These are phyloP conservation scores for Zymoseptoria passerinii DNA, from an alignment of 2,329 filamentous ascomycete genomes.

Conservation along the genomic window DNA sequence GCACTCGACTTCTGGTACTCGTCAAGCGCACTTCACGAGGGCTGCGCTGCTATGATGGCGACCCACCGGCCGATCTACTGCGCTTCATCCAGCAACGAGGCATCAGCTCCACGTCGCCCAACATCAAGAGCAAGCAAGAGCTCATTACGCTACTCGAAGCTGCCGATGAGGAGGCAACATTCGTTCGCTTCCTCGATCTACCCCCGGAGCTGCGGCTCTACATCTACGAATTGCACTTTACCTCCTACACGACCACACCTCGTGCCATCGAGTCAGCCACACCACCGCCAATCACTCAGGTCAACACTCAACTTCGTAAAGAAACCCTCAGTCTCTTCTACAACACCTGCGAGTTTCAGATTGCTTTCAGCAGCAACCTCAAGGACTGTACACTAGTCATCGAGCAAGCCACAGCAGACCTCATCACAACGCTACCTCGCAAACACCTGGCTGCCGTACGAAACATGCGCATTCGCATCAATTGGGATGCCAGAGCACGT, in stretches of 20 bases:
- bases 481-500: background rate
- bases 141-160: conserved; percentile 41
- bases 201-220: background rate
- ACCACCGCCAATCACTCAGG: background rate
- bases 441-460: background rate
- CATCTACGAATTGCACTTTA: background rate
- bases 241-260: background rate
- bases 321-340: background rate
- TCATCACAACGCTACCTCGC: background rate
- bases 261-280: background rate
- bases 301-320: background rate
- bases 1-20: background rate
- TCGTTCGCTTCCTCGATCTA: background rate
- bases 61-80: background rate
- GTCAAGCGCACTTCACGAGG: background rate
- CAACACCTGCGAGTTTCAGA: background rate
- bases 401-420: background rate
- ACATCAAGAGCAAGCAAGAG: background rate
- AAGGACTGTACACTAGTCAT: background rate
- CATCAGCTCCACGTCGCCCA: background rate
- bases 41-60: background rate
- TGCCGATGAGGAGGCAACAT: conserved; percentile 38
- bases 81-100: background rate
- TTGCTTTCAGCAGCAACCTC: background rate
- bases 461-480: background rate